Evolutionary conservation across 176 grass and related monocot genomes (phyloP), one percentile per base, ranked within the genome.

Genomic region (Eragrostis curvula): DNA sequence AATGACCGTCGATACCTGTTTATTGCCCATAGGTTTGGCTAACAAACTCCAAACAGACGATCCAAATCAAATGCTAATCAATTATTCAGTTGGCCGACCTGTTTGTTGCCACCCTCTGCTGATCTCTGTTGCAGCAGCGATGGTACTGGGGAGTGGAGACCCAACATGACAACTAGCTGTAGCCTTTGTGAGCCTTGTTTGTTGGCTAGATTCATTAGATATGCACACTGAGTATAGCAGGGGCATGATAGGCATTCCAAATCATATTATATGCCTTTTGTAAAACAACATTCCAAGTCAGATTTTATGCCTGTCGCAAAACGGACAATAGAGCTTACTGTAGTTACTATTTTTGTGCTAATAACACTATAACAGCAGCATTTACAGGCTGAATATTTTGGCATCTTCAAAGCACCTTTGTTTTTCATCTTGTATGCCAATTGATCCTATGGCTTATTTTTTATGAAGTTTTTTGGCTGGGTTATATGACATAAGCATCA

Each of bases 331-430:
- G 9, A 25, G 57, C 29, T 74, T 16, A 56, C 44, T 65, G 14
- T 83, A 74, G 44, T 73, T 56, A 42, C 21, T n/a, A 59, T 36
- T 74, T 36, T 74, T 52, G 36, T n/a, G 55, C 21, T 58, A 58
- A 58, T 24, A 24, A 58, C 55, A 23, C 55, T 58, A 21, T 27
- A 55, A 53, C 17, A 75, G 20, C 11, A 73, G n/a, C 23, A 60
- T 60, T 25, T 60, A 61, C 24, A 48, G 25, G 36, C 27, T 51
- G 28, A 23, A 15, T 73, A 73, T 51, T 46, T 73, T 64, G 57
- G 32, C 11, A 45, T 2, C 44, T 9, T 60, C 16, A 61, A 36
- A 40, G 8, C 42, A 10, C 14, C 49, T 80, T 80, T 80, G 48
- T 80, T 68, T 47, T 47, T 17, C 2, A 45, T 42, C 67, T 20